These are phyloP conservation scores for Salinomyces thailandicus DNA, from an alignment of 2,329 filamentous ascomycete species.

Conservation along the genomic window DNA sequence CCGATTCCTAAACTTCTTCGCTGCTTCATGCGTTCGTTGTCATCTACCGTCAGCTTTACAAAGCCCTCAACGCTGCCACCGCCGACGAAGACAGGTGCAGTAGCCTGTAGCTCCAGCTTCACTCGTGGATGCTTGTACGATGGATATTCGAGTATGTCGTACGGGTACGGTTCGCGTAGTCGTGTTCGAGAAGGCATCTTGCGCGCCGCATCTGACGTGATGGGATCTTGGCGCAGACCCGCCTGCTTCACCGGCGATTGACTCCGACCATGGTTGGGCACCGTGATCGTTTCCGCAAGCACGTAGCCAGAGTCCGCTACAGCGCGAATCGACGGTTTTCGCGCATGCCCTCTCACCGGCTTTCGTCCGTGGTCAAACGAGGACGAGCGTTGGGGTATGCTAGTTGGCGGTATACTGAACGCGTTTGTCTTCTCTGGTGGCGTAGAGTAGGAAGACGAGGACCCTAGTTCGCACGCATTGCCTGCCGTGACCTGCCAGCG, in stretches of 20 bases:
- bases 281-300: conserved; percentile 15
- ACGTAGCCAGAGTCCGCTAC: background rate
- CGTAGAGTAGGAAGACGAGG: conserved; percentile 24
- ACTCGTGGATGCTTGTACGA: conserved; percentile 40
- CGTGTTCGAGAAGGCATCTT: conserved; percentile 40
- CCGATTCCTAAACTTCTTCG: conserved; percentile 37
- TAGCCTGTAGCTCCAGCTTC: conserved; percentile 39
- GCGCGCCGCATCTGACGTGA: conserved; percentile 33
- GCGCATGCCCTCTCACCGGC: conserved; percentile 4
- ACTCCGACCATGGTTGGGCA: conserved; percentile 37
- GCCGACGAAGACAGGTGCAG: conserved; percentile 44
- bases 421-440: conserved; percentile 32
- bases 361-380: conserved; percentile 24
- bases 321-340: conserved; percentile 14
- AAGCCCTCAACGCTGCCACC: conserved; percentile 45
- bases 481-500: background rate
- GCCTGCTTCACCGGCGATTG: conserved; percentile 40
- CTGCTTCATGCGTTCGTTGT: conserved; percentile 34
- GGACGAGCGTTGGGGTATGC: conserved; percentile 37
- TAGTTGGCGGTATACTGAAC: conserved; percentile 36
- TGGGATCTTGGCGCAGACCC: conserved; percentile 31
- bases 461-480: background rate
- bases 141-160: conserved; percentile 41
- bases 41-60: conserved; percentile 39
- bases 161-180: conserved; percentile 35